Conservation (phyloP, 331 rosid species). For the Rosa hybrid region DNA sequence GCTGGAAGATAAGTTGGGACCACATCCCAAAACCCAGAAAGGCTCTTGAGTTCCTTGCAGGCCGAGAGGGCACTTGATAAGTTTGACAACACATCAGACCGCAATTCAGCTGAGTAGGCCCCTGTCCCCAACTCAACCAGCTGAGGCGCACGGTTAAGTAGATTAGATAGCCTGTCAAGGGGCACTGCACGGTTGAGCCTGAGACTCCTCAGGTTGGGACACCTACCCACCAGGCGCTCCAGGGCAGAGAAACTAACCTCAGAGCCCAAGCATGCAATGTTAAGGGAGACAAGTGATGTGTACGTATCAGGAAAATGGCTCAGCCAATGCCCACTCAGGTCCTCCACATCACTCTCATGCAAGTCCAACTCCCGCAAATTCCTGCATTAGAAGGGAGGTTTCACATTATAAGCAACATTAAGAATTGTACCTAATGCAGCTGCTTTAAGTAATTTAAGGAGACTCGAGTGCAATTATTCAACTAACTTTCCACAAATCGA, state of each 20-base stretch:
- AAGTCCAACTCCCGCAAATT: constrained; percentile 77
- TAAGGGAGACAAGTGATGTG: constrained; percentile 87
- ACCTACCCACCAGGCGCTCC: constrained; percentile 80
- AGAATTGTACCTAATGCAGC: neutral
- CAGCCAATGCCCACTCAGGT: constrained; percentile 88
- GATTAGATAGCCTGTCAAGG: constrained; percentile 61
- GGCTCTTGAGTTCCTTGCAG: constrained; percentile 66
- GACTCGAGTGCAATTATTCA: neutral
- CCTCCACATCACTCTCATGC: constrained; percentile 88
- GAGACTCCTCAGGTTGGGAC: constrained; percentile 71
- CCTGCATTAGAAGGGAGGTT: constrained; percentile 43
- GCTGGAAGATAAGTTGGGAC: constrained; percentile 69
- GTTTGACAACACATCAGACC: constrained; percentile 63
- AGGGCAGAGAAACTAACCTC: constrained; percentile 77
- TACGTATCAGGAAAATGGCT: constrained; percentile 84
- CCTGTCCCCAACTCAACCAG: constrained; percentile 87
- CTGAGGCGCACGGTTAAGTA: constrained; percentile 69
- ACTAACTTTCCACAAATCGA: neutral
- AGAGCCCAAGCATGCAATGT: constrained; percentile 68
- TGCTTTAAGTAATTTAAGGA: neutral
- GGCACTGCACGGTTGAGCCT: constrained; percentile 80
- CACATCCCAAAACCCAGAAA: constrained; percentile 92
- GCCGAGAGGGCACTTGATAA: constrained; percentile 52
- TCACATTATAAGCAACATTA: neutral
- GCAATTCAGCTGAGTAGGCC: constrained; percentile 65